Evolutionary conservation across 1,284 basidiomycete genomes (phyloP).

Genomic region (Heliocybe sulcata): DNA sequence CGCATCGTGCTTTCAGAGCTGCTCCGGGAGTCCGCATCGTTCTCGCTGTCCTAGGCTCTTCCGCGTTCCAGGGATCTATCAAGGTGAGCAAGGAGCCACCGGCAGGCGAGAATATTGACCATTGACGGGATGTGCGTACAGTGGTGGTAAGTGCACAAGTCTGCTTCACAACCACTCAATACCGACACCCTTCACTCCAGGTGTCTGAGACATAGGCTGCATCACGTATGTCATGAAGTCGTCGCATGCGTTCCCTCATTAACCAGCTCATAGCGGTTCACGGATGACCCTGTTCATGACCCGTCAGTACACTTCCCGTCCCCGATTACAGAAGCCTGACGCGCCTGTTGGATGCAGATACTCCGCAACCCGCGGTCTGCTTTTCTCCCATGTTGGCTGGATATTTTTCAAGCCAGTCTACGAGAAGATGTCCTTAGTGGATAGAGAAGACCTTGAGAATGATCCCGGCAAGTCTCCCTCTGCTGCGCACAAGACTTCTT

Average conservation of each 20-base stretch:
- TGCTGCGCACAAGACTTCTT: neutral
- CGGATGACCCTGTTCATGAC: slow-evolving; percentile 69
- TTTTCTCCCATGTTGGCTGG: slow-evolving; percentile 80
- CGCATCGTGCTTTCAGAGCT: slow-evolving; percentile 65
- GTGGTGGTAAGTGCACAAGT: slow-evolving; percentile 39
- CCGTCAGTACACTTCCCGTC: slow-evolving; percentile 36
- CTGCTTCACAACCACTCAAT: neutral
- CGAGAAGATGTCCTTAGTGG: slow-evolving; percentile 54
- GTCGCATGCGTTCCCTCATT: slow-evolving; percentile 1
- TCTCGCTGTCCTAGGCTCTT: slow-evolving; percentile 60
- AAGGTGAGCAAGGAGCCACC: slow-evolving; percentile 25
- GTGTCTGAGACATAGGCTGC: slow-evolving; percentile 69
- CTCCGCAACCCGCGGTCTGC: slow-evolving; percentile 63
- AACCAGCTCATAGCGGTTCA: slow-evolving; percentile 45
- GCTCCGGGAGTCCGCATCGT: slow-evolving; percentile 44
- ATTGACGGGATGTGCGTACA: slow-evolving; percentile 11
- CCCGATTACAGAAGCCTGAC: neutral
- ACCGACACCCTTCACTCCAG: slow-evolving; percentile 25
- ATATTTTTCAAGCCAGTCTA: slow-evolving; percentile 76
- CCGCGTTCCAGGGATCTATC: slow-evolving; percentile 63
- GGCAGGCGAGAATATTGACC: neutral
- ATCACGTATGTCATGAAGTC: slow-evolving; percentile 46
- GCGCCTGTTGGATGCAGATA: slow-evolving; percentile 37
- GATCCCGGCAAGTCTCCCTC: slow-evolving; percentile 49
- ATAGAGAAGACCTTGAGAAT: slow-evolving; percentile 61